phyloP scores from a whole-genome alignment of 2,329 filamentous ascomycete genomes.

The Dactylonectria macrodidyma region DNA sequence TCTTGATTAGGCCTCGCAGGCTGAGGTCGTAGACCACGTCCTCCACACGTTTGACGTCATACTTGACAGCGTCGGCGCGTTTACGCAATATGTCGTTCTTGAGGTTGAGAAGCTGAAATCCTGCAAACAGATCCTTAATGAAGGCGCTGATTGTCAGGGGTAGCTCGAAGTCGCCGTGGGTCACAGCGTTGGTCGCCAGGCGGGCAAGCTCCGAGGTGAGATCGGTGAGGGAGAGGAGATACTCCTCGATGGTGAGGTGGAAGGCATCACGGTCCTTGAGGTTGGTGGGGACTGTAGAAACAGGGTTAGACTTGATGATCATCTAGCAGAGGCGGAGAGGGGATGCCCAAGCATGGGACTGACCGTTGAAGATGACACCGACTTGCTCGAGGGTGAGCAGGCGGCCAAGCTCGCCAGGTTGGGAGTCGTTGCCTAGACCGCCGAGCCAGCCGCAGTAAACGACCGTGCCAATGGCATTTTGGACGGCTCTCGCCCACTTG shows the following conservation, averaged over 20 bases:
- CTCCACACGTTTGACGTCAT: slow-evolving; percentile 97
- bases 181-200: slow-evolving; percentile 92
- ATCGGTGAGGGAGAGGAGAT: slow-evolving; percentile 88
- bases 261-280: slow-evolving; percentile 91
- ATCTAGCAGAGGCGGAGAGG: not conserved
- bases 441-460: slow-evolving; percentile 83
- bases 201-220: slow-evolving; percentile 93
- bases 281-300: slow-evolving; percentile 83
- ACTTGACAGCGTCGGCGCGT: slow-evolving; percentile 94
- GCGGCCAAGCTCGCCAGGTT: slow-evolving; percentile 69
- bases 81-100: slow-evolving; percentile 95
- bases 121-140: slow-evolving; percentile 94
- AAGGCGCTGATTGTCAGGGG: slow-evolving; percentile 92
- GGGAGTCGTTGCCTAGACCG: slow-evolving; percentile 71
- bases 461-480: slow-evolving; percentile 78
- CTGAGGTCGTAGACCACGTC: slow-evolving; percentile 98
- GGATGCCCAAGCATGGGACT: slow-evolving; percentile 37
- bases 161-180: slow-evolving; percentile 87
- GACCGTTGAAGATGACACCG: slow-evolving; percentile 82
- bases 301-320: not conserved
- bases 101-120: slow-evolving; percentile 96
- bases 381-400: slow-evolving; percentile 92
- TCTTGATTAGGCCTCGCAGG: slow-evolving; percentile 83
- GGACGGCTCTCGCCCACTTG: slow-evolving; percentile 87
- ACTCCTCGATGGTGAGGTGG: slow-evolving; percentile 97